These are phyloP conservation scores for Mucor piriformis DNA, from an alignment of 371 early-diverging fungal genomes.

Conservation along the genomic window DNA sequence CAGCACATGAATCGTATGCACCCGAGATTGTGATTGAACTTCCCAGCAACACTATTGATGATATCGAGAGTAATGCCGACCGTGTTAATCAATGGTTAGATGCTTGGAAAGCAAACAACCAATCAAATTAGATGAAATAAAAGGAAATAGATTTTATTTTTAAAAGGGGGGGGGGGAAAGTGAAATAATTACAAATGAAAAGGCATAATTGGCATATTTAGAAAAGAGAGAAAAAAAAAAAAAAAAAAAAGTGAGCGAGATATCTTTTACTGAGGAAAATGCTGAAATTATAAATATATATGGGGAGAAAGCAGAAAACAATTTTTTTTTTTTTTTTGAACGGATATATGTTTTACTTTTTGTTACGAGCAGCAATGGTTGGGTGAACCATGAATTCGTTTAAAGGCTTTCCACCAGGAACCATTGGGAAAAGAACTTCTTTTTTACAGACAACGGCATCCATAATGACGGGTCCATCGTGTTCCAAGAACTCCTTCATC, in stretches of 20 bases:
- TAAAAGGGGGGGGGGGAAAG: no score
- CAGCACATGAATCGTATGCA: conserved; percentile 84
- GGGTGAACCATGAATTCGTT: conserved; percentile 81
- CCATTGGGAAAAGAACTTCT: conserved; percentile 97
- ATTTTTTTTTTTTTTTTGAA: not conserved
- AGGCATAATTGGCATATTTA: no score
- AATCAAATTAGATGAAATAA: no score
- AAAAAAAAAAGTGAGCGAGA: conserved; percentile 4
- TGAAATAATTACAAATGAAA: no score
- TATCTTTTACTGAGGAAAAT: not conserved
- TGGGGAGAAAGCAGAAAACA: not conserved
- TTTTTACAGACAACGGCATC: conserved; percentile 89
- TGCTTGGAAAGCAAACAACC: conserved; percentile 41
- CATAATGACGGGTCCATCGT: conserved; percentile 88
- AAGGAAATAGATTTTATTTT: not conserved
- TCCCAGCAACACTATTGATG: conserved; percentile 76
- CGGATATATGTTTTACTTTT: conserved; percentile 21
- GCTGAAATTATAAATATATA: not conserved
- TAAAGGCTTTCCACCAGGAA: conserved; percentile 92
- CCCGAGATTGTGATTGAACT: conserved; percentile 84
- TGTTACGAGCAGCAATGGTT: conserved; percentile 23
- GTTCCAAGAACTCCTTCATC: conserved; percentile 88
- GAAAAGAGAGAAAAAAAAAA: no score
- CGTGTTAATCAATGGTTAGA: conserved; percentile 75
- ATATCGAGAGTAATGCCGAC: conserved; percentile 90